Base-by-base conservation (phyloP, 2,329 filamentous ascomycete species). In the Trichophyton equinum region DNA sequence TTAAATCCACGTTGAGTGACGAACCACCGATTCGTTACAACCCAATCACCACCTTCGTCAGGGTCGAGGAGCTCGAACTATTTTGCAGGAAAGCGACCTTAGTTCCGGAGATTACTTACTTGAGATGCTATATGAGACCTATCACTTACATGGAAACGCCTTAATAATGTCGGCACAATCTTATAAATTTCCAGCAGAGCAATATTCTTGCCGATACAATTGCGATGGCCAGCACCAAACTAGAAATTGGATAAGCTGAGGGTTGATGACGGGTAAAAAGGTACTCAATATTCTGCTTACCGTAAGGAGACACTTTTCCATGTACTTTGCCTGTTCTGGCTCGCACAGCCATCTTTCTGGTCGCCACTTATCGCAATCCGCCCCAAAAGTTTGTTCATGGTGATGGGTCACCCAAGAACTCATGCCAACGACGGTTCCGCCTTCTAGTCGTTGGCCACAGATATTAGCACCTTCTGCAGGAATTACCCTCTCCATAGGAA, bases 401-500 rank as follows among this genome's bases (percentile, higher is more conserved):
- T 85, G 80, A 67, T 91, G 87, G 38, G 91, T 77, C 15, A 90
- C 82, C 87, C 87, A 91, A 0, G 87, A 82, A 59, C 83, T 89
- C 69, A 84, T 87, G 5, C 88, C 88, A 0, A 90, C 86, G 62
- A 88, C 85, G 0, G 87, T 89, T 5, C 87, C 87, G 1, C 84
- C 87, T 3, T 81, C 81, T 30, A 91, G 77, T 61, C 79, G 81
- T 15, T 78, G 71, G 1, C 85, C 86, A 0, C 80, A 79, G 59
- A 90, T 85, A 49, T 85, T 81, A 25, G 80, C 77, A 8, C 87
- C 87, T 20, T 81, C 77, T 0, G 78, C 73, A 0, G 88, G 88
- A 0, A 89, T 86, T 53, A 91, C 77, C 62, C 89, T 81, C 72
- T 92, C 88, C 49, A 92, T 77, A 0, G 85, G 84, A 4, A 91